phyloP scores from a whole-genome alignment of 768 basidiomycete species.

The Suillus americanus region DNA sequence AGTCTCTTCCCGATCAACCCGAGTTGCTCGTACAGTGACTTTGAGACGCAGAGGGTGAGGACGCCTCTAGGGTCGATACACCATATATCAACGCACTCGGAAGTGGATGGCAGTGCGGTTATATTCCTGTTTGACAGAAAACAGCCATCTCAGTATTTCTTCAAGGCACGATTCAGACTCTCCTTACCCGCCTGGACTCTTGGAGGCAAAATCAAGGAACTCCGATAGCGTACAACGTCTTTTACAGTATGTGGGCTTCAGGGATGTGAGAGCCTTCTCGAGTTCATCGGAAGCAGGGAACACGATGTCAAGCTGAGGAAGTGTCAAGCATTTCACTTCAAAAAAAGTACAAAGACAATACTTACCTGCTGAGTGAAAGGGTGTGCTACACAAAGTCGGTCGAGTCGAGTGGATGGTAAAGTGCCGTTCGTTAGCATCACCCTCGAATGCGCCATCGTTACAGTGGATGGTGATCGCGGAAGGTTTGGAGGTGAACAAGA shows the following conservation, averaged over 20 bases:
- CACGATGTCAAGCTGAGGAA: slow-evolving; percentile 57
- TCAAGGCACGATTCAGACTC: neutral
- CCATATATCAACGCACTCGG: slow-evolving; percentile 57
- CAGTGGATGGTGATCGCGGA: neutral
- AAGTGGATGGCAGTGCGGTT: slow-evolving; percentile 33
- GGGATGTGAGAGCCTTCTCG: slow-evolving; percentile 37
- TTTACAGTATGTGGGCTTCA: slow-evolving; percentile 47
- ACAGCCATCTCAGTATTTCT: neutral
- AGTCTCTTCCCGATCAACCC: slow-evolving; percentile 58
- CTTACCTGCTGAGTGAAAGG: slow-evolving; percentile 57
- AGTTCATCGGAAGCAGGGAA: slow-evolving; percentile 47
- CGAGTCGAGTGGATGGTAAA: slow-evolving; percentile 29
- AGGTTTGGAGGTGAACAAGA: neutral
- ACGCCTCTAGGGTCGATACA: slow-evolving; percentile 64
- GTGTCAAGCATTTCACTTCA: neutral
- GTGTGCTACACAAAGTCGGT: slow-evolving; percentile 38
- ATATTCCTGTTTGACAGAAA: slow-evolving; percentile 31
- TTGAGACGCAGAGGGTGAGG: slow-evolving; percentile 55
- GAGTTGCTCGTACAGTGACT: slow-evolving; percentile 58
- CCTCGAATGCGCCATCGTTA: slow-evolving; percentile 18
- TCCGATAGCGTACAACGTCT: slow-evolving; percentile 44
- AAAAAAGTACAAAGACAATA: slow-evolving; percentile 1
- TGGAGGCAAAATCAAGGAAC: slow-evolving; percentile 39
- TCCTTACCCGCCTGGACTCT: slow-evolving; percentile 30
- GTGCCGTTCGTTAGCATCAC: slow-evolving; percentile 21